These are phyloP conservation scores for Nicotiana benthamiana DNA, from an alignment of 257 asterid genomes.

Conservation along the genomic window DNA sequence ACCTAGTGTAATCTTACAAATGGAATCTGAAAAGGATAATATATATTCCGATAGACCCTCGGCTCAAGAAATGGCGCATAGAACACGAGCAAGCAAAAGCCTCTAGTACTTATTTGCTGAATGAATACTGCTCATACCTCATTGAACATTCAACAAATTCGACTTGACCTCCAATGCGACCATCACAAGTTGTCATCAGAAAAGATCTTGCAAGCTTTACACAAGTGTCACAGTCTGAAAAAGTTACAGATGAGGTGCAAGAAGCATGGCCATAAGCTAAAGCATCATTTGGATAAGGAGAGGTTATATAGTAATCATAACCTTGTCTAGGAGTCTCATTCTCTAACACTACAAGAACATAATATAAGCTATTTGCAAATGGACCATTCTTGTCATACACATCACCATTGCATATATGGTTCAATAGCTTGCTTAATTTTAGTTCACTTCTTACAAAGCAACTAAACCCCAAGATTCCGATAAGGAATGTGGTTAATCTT, in stretches of 20 bases:
- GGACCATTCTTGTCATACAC: neutral
- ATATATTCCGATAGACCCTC: too few species aligned
- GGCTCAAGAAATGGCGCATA: too few species aligned
- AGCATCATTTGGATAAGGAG: conserved; percentile 2
- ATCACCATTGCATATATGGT: conserved; percentile 2
- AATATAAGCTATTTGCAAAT: neutral
- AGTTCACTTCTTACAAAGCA: neutral
- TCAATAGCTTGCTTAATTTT: neutral
- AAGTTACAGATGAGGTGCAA: neutral
- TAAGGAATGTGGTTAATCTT: neutral
- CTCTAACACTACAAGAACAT: neutral
- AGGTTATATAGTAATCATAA: neutral
- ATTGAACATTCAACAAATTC: neutral
- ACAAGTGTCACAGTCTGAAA: neutral
- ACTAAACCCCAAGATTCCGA: neutral
- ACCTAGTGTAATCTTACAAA: too few species aligned
- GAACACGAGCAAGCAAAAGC: too few species aligned
- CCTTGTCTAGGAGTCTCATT: neutral
- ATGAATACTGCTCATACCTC: neutral
- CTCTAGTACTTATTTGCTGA: neutral
- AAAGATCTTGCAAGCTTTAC: neutral
- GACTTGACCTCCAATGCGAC: neutral
- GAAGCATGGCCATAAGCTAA: conserved; percentile 1
- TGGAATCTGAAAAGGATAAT: too few species aligned
- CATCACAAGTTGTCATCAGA: neutral